A percentile compares a stretch with the other conserved stretches of the same genome.
Evolutionary conservation across 192 early-diverging fungal species (phyloP).

Genomic region (Entrophospora sp.): DNA sequence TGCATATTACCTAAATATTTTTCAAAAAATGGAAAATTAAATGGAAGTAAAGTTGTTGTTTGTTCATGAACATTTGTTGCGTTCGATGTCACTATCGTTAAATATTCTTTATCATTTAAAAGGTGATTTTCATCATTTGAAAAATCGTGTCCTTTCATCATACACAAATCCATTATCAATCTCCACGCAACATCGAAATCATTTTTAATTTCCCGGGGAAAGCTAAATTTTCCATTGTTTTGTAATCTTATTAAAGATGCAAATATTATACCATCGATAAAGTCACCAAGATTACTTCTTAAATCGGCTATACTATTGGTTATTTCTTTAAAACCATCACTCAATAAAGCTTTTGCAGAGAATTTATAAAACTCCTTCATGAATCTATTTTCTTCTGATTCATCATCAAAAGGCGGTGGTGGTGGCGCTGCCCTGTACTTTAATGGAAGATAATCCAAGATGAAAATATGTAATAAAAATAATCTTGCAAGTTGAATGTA

Average conservation of each 20-base stretch:
- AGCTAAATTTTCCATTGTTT: neutral
- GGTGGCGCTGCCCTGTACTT: neutral
- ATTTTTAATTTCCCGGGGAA: slow-evolving; percentile 9
- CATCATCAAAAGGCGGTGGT: too few species aligned
- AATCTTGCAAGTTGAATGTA: neutral
- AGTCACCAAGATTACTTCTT: slow-evolving; percentile 14
- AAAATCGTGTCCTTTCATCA: neutral
- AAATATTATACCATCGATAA: slow-evolving; percentile 17
- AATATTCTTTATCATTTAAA: neutral
- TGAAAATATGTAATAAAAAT: slow-evolving; percentile 15
- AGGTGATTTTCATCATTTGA: neutral
- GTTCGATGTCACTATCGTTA: neutral
- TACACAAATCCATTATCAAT: neutral
- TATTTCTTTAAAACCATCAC: neutral
- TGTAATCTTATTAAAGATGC: neutral
- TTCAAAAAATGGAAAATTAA: slow-evolving; percentile 4
- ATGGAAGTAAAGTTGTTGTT: neutral
- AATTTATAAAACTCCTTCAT: slow-evolving; percentile 1
- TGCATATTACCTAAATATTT: slow-evolving; percentile 11
- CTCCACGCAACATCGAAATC: neutral
- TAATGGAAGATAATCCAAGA: slow-evolving; percentile 20
- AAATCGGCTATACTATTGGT: neutral
- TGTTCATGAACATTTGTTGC: neutral
- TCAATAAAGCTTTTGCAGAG: neutral
- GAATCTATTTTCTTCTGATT: neutral